These are phyloP conservation scores for Suillus luteus DNA, from an alignment of 768 basidiomycete species.

Conservation along the genomic window DNA sequence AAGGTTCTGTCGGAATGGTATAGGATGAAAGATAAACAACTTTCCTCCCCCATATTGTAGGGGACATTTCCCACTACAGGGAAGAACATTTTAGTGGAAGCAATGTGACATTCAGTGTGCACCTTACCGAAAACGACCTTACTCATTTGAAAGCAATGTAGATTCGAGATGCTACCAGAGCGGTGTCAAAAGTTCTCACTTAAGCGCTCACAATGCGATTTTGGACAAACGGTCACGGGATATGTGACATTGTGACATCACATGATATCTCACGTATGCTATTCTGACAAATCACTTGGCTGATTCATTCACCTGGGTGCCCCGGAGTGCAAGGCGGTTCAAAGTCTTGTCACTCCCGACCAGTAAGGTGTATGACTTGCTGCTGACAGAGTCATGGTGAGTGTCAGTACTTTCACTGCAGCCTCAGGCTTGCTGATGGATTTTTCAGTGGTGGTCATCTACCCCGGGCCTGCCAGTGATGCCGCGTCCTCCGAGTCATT, in stretches of 20 bases:
- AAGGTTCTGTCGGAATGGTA: constrained; percentile 12
- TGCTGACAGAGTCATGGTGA: background rate
- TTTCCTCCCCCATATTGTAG: constrained; percentile 82
- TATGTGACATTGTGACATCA: background rate
- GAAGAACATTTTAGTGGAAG: constrained; percentile 5
- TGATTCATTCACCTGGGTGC: background rate
- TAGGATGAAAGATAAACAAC: constrained; percentile 19
- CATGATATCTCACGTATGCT: too few species aligned
- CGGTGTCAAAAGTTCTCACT: background rate
- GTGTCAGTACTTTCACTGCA: background rate
- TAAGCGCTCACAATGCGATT: background rate
- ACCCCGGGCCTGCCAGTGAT: too few species aligned
- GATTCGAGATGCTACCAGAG: background rate
- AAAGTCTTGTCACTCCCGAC: background rate
- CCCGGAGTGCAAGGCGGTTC: background rate
- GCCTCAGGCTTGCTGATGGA: background rate
- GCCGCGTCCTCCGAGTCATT: too few species aligned
- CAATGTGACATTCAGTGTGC: background rate
- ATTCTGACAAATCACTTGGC: background rate
- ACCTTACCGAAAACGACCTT: constrained; percentile 73
- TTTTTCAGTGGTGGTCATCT: too few species aligned
- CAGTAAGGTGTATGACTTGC: background rate
- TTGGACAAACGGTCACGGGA: background rate
- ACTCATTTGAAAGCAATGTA: constrained; percentile 44
- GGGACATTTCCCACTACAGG: constrained; percentile 81